Evolutionary conservation across 352 stramenopile species (phyloP).

Genomic region (Phytophthora fragariaefolia): DNA sequence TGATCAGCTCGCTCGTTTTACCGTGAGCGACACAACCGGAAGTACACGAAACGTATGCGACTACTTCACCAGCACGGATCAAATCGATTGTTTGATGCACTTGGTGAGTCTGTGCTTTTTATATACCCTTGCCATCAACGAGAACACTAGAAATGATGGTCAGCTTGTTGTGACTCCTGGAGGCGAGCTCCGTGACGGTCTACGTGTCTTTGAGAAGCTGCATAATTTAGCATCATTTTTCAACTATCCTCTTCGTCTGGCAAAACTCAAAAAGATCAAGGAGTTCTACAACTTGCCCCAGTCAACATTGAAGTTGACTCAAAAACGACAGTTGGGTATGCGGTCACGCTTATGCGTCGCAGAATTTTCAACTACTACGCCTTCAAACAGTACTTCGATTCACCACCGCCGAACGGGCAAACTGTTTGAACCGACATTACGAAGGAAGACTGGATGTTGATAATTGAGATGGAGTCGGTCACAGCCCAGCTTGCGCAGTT

Average conservation of each 20-base stretch:
- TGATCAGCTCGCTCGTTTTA: constrained; percentile 1
- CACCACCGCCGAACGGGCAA: not conserved
- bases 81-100: constrained; percentile 16
- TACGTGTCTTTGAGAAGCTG: constrained; percentile 4
- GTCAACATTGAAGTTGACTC: not conserved
- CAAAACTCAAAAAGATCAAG: constrained; percentile 11
- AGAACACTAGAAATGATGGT: constrained; percentile 9
- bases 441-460: not conserved
- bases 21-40: constrained; percentile 10
- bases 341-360: constrained; percentile 1
- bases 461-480: constrained; percentile 14
- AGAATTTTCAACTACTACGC: constrained; percentile 10
- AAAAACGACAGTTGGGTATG: constrained; percentile 11
- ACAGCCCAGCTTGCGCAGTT: constrained; percentile 12
- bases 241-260: not conserved
- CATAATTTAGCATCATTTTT: constrained; percentile 5
- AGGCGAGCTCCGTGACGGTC: not conserved
- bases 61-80: constrained; percentile 11
- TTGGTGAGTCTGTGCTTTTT: constrained; percentile 8
- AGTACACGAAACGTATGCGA: constrained; percentile 5
- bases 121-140: constrained; percentile 5
- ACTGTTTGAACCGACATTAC: not conserved
- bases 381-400: constrained; percentile 8
- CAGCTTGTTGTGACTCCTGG: not conserved
- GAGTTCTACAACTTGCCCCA: constrained; percentile 1